Conservation (phyloP, 805 yeast genomes). For the Nakazawaea siamensis region DNA sequence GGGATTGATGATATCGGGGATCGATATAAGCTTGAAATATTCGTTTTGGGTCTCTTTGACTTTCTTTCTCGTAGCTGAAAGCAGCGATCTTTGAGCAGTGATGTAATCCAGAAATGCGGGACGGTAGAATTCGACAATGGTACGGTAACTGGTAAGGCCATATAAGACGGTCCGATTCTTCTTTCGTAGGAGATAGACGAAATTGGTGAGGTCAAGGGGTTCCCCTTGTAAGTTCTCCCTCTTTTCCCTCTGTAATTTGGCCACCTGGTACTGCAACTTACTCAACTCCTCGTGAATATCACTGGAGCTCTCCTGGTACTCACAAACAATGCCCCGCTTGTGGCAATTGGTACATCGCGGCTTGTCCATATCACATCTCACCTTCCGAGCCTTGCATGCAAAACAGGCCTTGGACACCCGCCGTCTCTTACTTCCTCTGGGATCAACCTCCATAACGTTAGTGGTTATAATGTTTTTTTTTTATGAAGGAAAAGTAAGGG, state of each 20-base stretch:
- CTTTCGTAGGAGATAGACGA: neutral
- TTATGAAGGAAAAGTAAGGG: no score
- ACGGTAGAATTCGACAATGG: neutral
- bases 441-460: neutral
- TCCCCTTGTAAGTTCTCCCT: no score
- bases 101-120: neutral
- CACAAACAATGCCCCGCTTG: neutral
- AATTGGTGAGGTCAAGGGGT: neutral
- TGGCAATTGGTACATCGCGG: conserved; percentile 2
- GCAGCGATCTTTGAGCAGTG: neutral
- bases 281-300: neutral
- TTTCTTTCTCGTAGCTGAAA: conserved; percentile 16
- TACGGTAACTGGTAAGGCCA: conserved; percentile 2
- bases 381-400: conserved; percentile 2
- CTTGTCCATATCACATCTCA: conserved; percentile 3
- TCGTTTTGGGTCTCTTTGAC: neutral
- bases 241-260: neutral
- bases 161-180: neutral
- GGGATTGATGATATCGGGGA: neutral
- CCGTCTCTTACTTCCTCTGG: neutral
- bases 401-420: conserved; percentile 1
- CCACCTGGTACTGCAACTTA: neutral
- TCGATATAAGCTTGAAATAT: neutral
- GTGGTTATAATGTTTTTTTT: no score
- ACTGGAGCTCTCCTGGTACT: neutral